Evolutionary conservation across 2,329 filamentous ascomycete genomes (phyloP).

Genomic region (Trichoderma citrinoviride): DNA sequence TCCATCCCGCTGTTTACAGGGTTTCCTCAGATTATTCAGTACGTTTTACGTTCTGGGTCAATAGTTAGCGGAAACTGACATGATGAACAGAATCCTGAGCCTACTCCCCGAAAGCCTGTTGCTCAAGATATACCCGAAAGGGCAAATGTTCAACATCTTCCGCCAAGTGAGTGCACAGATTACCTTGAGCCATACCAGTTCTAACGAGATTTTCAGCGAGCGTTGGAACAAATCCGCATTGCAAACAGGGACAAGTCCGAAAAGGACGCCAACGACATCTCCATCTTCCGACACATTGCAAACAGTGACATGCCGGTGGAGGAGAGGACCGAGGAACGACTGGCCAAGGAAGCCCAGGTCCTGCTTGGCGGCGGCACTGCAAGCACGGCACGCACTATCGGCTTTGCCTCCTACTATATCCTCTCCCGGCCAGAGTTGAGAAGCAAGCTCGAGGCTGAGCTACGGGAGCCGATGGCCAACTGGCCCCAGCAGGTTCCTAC

Average conservation of each 20-base stretch:
- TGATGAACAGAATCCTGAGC: not conserved
- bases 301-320: not conserved
- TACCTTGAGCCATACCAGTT: not conserved
- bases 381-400: not conserved
- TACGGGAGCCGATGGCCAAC: not conserved
- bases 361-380: slow-evolving; percentile 1
- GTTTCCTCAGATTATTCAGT: not conserved
- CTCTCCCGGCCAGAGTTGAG: not conserved
- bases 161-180: not conserved
- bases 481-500: not conserved
- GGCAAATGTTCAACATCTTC: slow-evolving; percentile 4
- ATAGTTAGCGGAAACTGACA: not conserved
- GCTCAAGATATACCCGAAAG: not conserved
- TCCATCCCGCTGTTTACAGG: not conserved
- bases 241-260: not conserved
- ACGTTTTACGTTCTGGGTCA: not conserved
- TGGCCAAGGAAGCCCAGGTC: not conserved
- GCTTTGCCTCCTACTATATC: slow-evolving; percentile 4
- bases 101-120: not conserved
- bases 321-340: not conserved
- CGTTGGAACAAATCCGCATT: not conserved
- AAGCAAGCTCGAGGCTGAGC: not conserved
- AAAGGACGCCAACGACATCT: not conserved
- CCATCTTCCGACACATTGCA: not conserved
- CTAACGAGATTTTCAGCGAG: not conserved